These are phyloP conservation scores for Mallotus nudiflorus DNA, from an alignment of 345 rosid species.

Conservation along the genomic window DNA sequence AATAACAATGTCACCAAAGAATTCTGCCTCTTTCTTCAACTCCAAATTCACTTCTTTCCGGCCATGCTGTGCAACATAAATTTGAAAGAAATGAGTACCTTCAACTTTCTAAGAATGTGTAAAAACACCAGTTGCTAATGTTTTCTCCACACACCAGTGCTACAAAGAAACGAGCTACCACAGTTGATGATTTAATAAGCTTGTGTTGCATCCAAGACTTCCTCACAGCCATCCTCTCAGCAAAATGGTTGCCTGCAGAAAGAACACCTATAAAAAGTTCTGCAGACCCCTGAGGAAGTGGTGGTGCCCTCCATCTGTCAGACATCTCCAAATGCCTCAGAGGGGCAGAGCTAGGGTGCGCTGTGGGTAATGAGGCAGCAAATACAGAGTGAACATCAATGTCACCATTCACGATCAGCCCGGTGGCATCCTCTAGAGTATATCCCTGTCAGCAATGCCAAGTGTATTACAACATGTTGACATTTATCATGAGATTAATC, in stretches of 20 bases:
- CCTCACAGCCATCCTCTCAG: slow-evolving; percentile 96
- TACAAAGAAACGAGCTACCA: slow-evolving; percentile 92
- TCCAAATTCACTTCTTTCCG: slow-evolving; percentile 90
- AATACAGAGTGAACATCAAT: slow-evolving; percentile 75
- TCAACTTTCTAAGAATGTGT: not conserved
- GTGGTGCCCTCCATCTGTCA: slow-evolving; percentile 75
- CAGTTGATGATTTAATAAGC: slow-evolving; percentile 75
- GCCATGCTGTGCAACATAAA: slow-evolving; percentile 53
- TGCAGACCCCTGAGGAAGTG: slow-evolving; percentile 53
- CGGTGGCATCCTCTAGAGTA: slow-evolving; percentile 97
- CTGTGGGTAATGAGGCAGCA: slow-evolving; percentile 79
- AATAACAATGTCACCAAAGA: slow-evolving; percentile 79
- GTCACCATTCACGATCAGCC: slow-evolving; percentile 73
- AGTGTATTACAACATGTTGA: slow-evolving; percentile 22
- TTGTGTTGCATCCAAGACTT: slow-evolving; percentile 94
- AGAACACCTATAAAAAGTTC: slow-evolving; percentile 87
- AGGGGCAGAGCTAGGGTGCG: slow-evolving; percentile 86
- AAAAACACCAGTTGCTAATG: not conserved
- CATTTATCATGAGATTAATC: slow-evolving; percentile 13
- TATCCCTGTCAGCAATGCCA: slow-evolving; percentile 58
- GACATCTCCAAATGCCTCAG: slow-evolving; percentile 83
- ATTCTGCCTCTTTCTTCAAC: slow-evolving; percentile 93
- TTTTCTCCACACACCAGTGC: slow-evolving; percentile 60
- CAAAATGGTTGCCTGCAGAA: slow-evolving; percentile 92
- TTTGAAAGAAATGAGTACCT: slow-evolving; percentile 8